Conservation (phyloP, 1,284 basidiomycete species). For the Ustilago loliicola region DNA sequence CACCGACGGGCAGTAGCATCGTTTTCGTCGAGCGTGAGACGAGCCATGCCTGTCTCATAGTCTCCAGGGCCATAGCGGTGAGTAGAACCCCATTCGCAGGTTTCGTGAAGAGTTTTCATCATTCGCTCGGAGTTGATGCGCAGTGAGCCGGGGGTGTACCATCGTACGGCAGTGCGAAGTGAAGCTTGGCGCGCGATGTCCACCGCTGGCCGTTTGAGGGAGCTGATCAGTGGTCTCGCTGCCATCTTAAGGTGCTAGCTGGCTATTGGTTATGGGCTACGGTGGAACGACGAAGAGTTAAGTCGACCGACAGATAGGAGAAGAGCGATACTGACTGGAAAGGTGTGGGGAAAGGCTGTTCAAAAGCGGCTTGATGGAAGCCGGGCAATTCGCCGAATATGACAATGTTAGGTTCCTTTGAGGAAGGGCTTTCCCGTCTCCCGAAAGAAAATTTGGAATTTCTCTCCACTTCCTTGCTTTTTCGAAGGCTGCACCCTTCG, state of each 20-base stretch:
- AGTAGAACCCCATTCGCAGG: conserved; percentile 62
- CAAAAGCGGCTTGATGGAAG: conserved; percentile 14
- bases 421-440: conserved; percentile 5
- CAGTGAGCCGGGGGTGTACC: conserved; percentile 31
- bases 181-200: not conserved
- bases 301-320: not conserved
- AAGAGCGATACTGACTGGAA: not conserved
- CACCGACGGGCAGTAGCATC: conserved; percentile 66
- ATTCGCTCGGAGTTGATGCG: conserved; percentile 59
- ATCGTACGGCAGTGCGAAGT: conserved; percentile 5
- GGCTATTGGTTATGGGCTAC: not conserved
- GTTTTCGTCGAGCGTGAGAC: conserved; percentile 64
- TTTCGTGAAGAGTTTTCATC: conserved; percentile 65
- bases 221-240: not conserved
- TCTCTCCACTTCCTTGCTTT: conserved; percentile 11
- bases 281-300: not conserved
- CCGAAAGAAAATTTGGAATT: conserved; percentile 42
- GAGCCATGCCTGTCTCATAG: conserved; percentile 42
- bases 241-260: not conserved
- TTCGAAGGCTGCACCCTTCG: not conserved
- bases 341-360: not conserved
- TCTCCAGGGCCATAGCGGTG: conserved; percentile 33
- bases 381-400: conserved; percentile 26
- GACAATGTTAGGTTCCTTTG: conserved; percentile 7
- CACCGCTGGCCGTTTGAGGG: not conserved